phyloP scores from a whole-genome alignment of 106 monocot genomes.

The Dendrobium nobile region DNA sequence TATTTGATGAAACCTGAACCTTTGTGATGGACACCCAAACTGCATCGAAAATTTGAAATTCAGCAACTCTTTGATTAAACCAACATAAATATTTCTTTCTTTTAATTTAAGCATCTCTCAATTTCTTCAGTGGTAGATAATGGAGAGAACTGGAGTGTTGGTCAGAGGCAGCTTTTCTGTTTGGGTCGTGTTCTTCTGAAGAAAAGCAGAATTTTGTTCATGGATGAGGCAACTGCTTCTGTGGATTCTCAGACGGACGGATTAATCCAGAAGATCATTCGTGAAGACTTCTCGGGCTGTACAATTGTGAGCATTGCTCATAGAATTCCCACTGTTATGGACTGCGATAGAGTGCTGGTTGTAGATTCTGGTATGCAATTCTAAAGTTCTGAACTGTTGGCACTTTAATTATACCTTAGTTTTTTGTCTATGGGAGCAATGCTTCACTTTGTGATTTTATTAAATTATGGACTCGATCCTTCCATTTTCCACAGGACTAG shows the following conservation, averaged over 20 bases:
- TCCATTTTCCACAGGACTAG: conserved; percentile 33
- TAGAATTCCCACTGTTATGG: conserved; percentile 82
- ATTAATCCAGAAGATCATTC: conserved; percentile 59
- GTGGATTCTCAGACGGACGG: conserved; percentile 68
- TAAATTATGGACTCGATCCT: neutral
- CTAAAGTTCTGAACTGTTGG: neutral
- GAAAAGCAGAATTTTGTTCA: conserved; percentile 42
- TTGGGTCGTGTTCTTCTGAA: conserved; percentile 60
- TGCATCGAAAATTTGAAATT: too few relatives aligned
- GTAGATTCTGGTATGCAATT: conserved; percentile 46
- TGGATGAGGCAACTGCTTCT: conserved; percentile 71
- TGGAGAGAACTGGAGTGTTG: conserved; percentile 77
- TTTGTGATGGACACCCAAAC: too few relatives aligned
- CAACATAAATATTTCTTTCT: too few relatives aligned
- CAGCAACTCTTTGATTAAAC: too few relatives aligned
- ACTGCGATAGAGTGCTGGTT: conserved; percentile 63
- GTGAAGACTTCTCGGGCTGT: conserved; percentile 53
- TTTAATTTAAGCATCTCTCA: neutral
- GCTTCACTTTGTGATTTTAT: neutral
- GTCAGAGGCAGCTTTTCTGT: conserved; percentile 69
- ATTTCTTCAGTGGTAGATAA: conserved; percentile 44
- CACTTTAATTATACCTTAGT: neutral
- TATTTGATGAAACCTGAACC: too few relatives aligned
- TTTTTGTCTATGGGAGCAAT: neutral
- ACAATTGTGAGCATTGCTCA: conserved; percentile 74